Conservation (phyloP, 306 rosid genomes). For the Cyamopsis tetragonoloba region DNA sequence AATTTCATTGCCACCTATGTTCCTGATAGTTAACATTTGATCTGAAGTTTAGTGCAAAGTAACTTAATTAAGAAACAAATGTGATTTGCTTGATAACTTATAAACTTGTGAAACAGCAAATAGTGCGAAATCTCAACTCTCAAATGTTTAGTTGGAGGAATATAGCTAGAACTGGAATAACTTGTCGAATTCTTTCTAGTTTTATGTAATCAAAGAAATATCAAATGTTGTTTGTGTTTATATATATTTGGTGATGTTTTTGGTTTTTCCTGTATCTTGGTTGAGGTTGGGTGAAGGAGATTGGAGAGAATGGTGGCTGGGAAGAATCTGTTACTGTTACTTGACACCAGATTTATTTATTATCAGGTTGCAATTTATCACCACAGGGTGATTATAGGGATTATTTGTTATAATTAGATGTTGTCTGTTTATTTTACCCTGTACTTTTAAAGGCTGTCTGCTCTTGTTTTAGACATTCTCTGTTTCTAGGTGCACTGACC, state of each 20-base stretch:
- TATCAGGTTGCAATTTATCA: background rate
- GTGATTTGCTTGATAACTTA: slow-evolving; percentile 2
- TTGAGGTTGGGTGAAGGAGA: background rate
- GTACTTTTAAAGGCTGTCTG: background rate
- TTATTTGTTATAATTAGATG: slow-evolving; percentile 18
- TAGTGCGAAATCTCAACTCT: slow-evolving; percentile 8
- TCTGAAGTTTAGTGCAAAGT: background rate
- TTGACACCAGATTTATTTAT: background rate
- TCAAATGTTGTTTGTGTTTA: background rate
- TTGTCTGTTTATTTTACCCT: background rate
- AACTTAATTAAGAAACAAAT: background rate
- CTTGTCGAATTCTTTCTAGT: background rate
- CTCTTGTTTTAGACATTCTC: background rate
- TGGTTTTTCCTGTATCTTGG: background rate
- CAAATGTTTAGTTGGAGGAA: background rate
- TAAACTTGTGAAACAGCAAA: background rate
- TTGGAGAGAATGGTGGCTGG: background rate
- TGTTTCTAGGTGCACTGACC: background rate
- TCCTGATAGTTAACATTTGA: background rate
- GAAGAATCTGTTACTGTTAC: background rate
- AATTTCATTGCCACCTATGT: background rate
- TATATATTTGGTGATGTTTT: background rate
- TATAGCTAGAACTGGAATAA: background rate
- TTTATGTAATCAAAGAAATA: background rate
- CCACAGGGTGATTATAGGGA: background rate